Evolutionary conservation across 2,329 filamentous ascomycete genomes (phyloP).

Genomic region (Botrytis hyacinthi): DNA sequence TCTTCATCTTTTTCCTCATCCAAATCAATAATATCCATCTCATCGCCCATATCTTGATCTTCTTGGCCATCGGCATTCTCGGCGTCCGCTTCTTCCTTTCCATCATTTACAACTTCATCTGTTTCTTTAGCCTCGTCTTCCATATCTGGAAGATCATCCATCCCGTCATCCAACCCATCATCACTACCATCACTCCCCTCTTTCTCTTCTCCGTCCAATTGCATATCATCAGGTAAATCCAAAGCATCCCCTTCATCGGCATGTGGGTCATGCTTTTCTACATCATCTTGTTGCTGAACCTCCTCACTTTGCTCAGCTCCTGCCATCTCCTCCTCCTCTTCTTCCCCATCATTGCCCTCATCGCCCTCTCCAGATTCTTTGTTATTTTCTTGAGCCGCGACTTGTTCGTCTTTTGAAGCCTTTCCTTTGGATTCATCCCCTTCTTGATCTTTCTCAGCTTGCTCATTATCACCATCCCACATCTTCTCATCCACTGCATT

Average conservation of each 20-base stretch:
- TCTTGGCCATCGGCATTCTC: conserved; percentile 42
- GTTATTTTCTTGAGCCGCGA: conserved; percentile 52
- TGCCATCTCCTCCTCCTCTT: conserved; percentile 47
- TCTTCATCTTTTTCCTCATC: conserved; percentile 37
- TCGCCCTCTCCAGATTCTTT: conserved; percentile 56
- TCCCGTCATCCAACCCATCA: conserved; percentile 41
- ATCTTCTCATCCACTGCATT: conserved; percentile 96
- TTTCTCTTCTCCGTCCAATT: conserved; percentile 62
- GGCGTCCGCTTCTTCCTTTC: conserved; percentile 47
- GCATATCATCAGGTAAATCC: conserved; percentile 69
- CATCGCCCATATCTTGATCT: conserved; percentile 40
- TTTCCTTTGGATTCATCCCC: conserved; percentile 70
- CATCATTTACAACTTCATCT: conserved; percentile 40
- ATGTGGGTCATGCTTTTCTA: conserved; percentile 64
- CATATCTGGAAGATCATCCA: conserved; percentile 57
- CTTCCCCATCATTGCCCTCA: conserved; percentile 51
- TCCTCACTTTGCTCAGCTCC: conserved; percentile 59
- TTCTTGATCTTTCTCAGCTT: conserved; percentile 79
- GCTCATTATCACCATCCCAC: conserved; percentile 84
- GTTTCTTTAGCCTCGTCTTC: conserved; percentile 43
- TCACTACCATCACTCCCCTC: conserved; percentile 43
- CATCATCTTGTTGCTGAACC: conserved; percentile 50
- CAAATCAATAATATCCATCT: conserved; percentile 38
- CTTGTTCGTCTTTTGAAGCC: conserved; percentile 56
- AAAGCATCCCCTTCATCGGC: conserved; percentile 65